A percentile compares a stretch with the other conserved stretches of the same genome.
These are phyloP conservation scores for Alternaria sp. DNA, from an alignment of 2,329 filamentous ascomycete species.

Conservation along the genomic window DNA sequence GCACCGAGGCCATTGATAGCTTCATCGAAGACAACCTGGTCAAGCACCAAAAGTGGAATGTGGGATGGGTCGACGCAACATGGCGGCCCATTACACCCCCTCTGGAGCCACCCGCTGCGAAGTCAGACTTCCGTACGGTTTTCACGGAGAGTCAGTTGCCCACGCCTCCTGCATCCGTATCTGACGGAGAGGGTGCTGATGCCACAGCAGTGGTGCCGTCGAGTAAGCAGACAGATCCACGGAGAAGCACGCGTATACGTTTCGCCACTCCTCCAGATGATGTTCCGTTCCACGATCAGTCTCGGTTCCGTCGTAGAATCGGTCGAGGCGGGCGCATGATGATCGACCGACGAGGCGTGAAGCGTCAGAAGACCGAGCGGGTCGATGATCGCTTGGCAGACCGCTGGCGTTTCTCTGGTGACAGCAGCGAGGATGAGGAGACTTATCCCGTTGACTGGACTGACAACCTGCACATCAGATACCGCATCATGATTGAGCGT, in stretches of 20 bases:
- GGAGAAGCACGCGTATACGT: slow-evolving; percentile 42
- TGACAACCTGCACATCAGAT: slow-evolving; percentile 63
- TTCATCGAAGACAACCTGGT: slow-evolving; percentile 87
- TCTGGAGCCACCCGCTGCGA: slow-evolving; percentile 57
- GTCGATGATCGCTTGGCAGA: slow-evolving; percentile 46
- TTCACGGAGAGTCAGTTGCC: slow-evolving; percentile 51
- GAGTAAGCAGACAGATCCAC: slow-evolving; percentile 33
- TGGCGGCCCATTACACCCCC: slow-evolving; percentile 83
- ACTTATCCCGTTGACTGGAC: slow-evolving; percentile 78
- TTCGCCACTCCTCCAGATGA: slow-evolving; percentile 50
- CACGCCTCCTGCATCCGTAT: slow-evolving; percentile 56
- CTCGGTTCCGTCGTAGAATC: slow-evolving; percentile 81
- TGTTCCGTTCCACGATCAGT: slow-evolving; percentile 51
- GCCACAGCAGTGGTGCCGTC: slow-evolving; percentile 47
- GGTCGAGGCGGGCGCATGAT: slow-evolving; percentile 84
- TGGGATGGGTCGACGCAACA: slow-evolving; percentile 86
- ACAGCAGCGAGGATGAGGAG: slow-evolving; percentile 79
- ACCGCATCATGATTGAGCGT: slow-evolving; percentile 59
- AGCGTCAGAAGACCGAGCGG: slow-evolving; percentile 50
- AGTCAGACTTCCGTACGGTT: slow-evolving; percentile 49
- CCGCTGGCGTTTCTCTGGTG: slow-evolving; percentile 82
- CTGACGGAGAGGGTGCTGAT: slow-evolving; percentile 52
- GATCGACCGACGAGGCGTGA: slow-evolving; percentile 82
- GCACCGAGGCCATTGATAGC: slow-evolving; percentile 77
- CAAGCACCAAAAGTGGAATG: slow-evolving; percentile 91